These are phyloP conservation scores for Suillus subaureus DNA, from an alignment of 768 basidiomycete species.

Conservation along the genomic window DNA sequence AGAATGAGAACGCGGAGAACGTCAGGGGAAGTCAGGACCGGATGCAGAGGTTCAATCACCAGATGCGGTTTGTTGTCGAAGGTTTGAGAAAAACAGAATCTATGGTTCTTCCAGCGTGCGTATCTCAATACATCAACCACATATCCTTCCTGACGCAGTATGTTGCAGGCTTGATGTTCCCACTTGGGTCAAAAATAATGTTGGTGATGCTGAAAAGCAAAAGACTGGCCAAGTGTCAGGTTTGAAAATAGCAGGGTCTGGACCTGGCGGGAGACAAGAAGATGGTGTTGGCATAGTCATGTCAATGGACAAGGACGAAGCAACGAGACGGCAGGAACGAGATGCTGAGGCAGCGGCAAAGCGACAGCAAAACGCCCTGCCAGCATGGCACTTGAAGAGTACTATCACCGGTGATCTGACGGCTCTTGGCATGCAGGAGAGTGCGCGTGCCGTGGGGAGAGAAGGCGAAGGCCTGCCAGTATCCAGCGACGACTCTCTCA, in stretches of 20 bases:
- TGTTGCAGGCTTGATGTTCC: constrained; percentile 74
- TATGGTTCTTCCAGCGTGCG: constrained; percentile 82
- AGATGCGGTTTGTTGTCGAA: constrained; percentile 86
- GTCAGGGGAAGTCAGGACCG: constrained; percentile 87
- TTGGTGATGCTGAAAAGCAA: constrained; percentile 62
- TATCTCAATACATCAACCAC: constrained; percentile 18
- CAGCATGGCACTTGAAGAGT: constrained; percentile 94
- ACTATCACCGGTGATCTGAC: constrained; percentile 94
- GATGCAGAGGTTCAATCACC: constrained; percentile 93
- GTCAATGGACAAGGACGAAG: constrained; percentile 87
- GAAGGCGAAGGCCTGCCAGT: constrained; percentile 33
- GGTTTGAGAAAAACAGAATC: constrained; percentile 88
- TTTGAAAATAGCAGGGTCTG: constrained; percentile 75
- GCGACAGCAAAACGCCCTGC: constrained; percentile 87
- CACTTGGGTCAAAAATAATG: constrained; percentile 78
- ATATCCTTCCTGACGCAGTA: constrained; percentile 7
- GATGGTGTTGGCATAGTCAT: constrained; percentile 87
- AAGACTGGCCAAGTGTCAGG: constrained; percentile 54
- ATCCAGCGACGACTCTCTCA: constrained; percentile 74
- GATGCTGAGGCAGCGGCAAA: constrained; percentile 84
- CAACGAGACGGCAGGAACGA: constrained; percentile 68
- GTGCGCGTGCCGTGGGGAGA: constrained; percentile 49
- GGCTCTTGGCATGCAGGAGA: constrained; percentile 79
- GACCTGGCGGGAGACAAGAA: constrained; percentile 57
- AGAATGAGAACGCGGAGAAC: constrained; percentile 90